These are phyloP conservation scores for Scytalidium sp. DNA, from an alignment of 2,329 filamentous ascomycete species.

Conservation along the genomic window DNA sequence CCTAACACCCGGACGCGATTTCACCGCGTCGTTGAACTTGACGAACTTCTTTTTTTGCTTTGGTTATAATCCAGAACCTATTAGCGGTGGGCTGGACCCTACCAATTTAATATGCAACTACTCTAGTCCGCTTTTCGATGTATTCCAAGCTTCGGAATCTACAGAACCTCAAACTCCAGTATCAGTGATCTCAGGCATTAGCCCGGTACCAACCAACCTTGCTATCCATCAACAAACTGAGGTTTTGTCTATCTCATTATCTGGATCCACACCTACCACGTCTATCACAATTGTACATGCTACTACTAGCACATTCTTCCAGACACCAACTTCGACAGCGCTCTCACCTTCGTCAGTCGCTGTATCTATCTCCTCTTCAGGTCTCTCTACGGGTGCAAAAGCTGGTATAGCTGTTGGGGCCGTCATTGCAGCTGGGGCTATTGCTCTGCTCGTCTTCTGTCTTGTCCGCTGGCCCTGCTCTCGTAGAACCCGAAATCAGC, in stretches of 20 bases:
- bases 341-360: background rate
- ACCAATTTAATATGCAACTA: background rate
- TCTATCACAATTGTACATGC: background rate
- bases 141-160: background rate
- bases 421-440: slow-evolving; percentile 28
- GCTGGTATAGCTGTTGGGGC: slow-evolving; percentile 21
- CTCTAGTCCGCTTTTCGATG: background rate
- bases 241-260: background rate
- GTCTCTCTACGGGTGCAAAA: slow-evolving; percentile 23
- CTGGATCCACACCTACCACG: background rate
- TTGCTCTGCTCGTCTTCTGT: slow-evolving; percentile 40
- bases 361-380: background rate
- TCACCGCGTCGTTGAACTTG: background rate
- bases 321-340: background rate
- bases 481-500: slow-evolving; percentile 12
- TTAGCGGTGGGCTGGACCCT: background rate
- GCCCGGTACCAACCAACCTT: background rate
- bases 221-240: background rate
- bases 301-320: background rate
- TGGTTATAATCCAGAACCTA: background rate
- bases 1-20: background rate
- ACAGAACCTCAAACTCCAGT: background rate
- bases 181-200: background rate
- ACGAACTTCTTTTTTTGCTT: slow-evolving; percentile 2
- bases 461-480: slow-evolving; percentile 39